Percentiles rank a stretch among this genome's conserved stretches.
Conservation (phyloP, 306 rosid species). For the Corylus heterophylla region DNA sequence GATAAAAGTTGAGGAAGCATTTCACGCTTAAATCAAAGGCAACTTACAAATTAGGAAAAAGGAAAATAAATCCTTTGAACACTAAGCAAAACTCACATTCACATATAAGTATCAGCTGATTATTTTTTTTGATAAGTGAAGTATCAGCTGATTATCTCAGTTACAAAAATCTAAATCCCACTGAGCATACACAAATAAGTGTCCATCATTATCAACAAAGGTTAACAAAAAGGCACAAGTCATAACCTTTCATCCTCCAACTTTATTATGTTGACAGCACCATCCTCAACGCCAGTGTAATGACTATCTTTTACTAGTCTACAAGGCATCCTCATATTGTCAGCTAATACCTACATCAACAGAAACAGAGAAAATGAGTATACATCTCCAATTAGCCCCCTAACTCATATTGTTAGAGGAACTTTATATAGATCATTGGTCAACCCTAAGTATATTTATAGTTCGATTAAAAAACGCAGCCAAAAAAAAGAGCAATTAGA, state of each 20-base stretch:
- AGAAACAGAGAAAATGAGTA: slow-evolving; percentile 25
- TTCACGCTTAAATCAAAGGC: background rate
- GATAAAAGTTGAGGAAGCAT: background rate
- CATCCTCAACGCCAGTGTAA: slow-evolving; percentile 98
- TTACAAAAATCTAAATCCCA: background rate
- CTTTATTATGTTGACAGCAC: slow-evolving; percentile 88
- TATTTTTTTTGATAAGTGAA: no score
- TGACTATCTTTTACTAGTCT: slow-evolving; percentile 95
- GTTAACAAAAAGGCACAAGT: slow-evolving; percentile 24
- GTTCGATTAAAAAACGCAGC: background rate
- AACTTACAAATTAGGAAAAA: background rate
- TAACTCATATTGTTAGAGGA: slow-evolving; percentile 12
- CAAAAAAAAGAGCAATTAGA: background rate
- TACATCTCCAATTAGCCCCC: slow-evolving; percentile 18
- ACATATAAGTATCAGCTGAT: background rate
- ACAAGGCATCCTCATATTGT: slow-evolving; percentile 91
- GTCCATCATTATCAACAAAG: slow-evolving; percentile 19
- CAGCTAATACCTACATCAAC: slow-evolving; percentile 84
- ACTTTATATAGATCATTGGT: slow-evolving; percentile 5
- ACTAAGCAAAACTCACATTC: background rate
- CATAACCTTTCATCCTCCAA: slow-evolving; percentile 90
- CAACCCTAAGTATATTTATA: background rate
- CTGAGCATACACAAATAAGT: background rate
- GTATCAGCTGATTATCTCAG: background rate
- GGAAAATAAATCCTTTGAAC: background rate